Evolutionary conservation across 768 basidiomycete species (phyloP).

Genomic region (Psilocybe subaeruginosa): DNA sequence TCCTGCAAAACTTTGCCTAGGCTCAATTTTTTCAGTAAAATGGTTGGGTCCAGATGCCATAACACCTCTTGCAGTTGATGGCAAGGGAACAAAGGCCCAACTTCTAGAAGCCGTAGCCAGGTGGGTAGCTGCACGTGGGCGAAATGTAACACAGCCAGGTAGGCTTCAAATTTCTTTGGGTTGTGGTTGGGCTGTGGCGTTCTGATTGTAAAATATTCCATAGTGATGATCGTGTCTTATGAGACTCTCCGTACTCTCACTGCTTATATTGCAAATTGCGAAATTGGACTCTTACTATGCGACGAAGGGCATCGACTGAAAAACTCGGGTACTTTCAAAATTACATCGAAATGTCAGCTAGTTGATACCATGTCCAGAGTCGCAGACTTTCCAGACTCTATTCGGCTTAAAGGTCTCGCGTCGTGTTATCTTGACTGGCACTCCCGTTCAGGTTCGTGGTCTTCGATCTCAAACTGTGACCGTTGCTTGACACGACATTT

Average conservation of each 20-base stretch:
- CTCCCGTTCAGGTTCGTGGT: constrained; percentile 77
- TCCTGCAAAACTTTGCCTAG: not conserved
- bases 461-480: constrained; percentile 1
- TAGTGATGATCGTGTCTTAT: constrained; percentile 99
- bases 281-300: constrained; percentile 90
- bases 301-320: constrained; percentile 98
- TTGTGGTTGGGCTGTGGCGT: constrained; percentile 8
- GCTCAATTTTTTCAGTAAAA: constrained; percentile 62
- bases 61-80: constrained; percentile 87
- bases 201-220: not conserved
- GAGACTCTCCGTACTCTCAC: constrained; percentile 88
- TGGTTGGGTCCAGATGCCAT: constrained; percentile 91
- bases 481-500: not conserved
- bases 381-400: constrained; percentile 84
- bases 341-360: not conserved
- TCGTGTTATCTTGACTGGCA: constrained; percentile 92
- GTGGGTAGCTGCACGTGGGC: constrained; percentile 89
- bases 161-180: not conserved
- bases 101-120: constrained; percentile 78
- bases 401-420: constrained; percentile 84
- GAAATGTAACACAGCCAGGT: constrained; percentile 94
- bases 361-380: constrained; percentile 51
- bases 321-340: constrained; percentile 72
- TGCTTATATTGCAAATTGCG: constrained; percentile 74
- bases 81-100: constrained; percentile 86